Conservation (phyloP, 2,329 filamentous ascomycete genomes). For the Zasmidium angulare region DNA sequence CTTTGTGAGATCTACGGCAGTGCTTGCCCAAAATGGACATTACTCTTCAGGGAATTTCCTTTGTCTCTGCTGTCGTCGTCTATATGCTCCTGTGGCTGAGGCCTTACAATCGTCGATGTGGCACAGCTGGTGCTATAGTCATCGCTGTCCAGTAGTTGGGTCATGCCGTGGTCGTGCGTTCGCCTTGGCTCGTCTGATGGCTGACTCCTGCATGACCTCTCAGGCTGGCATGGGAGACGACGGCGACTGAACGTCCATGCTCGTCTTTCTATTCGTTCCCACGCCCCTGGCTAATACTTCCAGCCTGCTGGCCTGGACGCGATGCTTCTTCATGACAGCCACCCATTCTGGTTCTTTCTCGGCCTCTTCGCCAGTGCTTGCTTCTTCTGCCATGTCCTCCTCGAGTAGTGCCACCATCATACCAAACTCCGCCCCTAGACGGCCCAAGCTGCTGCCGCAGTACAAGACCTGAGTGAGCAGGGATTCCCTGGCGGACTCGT, state of each 20-base stretch:
- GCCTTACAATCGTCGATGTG: background rate
- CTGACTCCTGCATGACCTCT: background rate
- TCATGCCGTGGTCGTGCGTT: background rate
- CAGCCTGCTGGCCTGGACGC: slow-evolving; percentile 68
- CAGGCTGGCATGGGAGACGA: slow-evolving; percentile 9
- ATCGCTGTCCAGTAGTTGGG: background rate
- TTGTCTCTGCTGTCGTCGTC: background rate
- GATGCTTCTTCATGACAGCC: slow-evolving; percentile 83
- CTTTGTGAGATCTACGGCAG: background rate
- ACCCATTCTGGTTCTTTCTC: slow-evolving; percentile 70
- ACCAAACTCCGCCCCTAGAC: slow-evolving; percentile 89
- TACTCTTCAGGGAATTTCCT: background rate
- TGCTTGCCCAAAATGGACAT: background rate
- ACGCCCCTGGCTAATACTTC: slow-evolving; percentile 37
- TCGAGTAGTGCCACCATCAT: slow-evolving; percentile 71
- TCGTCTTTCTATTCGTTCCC: slow-evolving; percentile 35
- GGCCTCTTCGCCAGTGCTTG: slow-evolving; percentile 48
- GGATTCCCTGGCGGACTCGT: slow-evolving; percentile 78
- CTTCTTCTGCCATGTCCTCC: slow-evolving; percentile 51
- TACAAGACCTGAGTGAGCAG: slow-evolving; percentile 90
- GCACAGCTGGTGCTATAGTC: background rate
- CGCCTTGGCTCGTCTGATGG: background rate
- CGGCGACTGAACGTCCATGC: slow-evolving; percentile 58
- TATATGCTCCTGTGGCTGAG: background rate
- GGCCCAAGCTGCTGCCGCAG: slow-evolving; percentile 84